Evolutionary conservation across 306 rosid species (phyloP).

Genomic region (Trifolium subterraneum): DNA sequence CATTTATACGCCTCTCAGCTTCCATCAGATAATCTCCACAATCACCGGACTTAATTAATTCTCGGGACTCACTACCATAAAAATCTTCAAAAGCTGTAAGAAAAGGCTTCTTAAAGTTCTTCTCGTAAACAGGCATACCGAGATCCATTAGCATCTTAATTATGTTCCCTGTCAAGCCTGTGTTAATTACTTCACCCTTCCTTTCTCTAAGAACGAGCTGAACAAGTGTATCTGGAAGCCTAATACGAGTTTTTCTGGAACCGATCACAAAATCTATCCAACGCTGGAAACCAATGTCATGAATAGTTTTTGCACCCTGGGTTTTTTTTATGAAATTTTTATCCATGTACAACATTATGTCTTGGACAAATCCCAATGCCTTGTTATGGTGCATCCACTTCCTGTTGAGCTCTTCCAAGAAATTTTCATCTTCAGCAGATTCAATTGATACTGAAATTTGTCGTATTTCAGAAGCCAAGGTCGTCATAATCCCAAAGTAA

Average conservation of each 20-base stretch:
- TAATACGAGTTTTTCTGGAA: constrained; percentile 51
- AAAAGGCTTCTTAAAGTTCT: constrained; percentile 58
- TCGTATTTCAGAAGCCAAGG: constrained; percentile 53
- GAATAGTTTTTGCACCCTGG: constrained; percentile 52
- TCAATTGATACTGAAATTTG: constrained; percentile 53
- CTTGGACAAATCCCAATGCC: constrained; percentile 64
- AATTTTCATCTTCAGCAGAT: constrained; percentile 59
- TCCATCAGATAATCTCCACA: constrained; percentile 59
- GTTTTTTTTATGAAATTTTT: constrained; percentile 50
- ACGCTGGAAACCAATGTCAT: constrained; percentile 59
- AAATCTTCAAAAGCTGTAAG: constrained; percentile 53
- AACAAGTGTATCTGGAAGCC: constrained; percentile 59
- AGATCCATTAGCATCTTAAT: constrained; percentile 60
- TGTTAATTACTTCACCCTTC: constrained; percentile 58
- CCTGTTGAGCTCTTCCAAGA: constrained; percentile 62
- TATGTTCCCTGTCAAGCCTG: constrained; percentile 61
- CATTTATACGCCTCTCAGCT: constrained; percentile 58
- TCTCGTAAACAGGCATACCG: constrained; percentile 55
- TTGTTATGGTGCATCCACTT: constrained; percentile 65
- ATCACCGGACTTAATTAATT: constrained; percentile 57
- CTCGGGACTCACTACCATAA: constrained; percentile 57
- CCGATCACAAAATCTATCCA: constrained; percentile 64
- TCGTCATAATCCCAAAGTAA: constrained; percentile 54
- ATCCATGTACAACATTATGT: constrained; percentile 67
- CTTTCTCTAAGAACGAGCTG: constrained; percentile 57